Evolutionary conservation across 352 stramenopile genomes (phyloP).

Genomic region (Phytophthora idaei): DNA sequence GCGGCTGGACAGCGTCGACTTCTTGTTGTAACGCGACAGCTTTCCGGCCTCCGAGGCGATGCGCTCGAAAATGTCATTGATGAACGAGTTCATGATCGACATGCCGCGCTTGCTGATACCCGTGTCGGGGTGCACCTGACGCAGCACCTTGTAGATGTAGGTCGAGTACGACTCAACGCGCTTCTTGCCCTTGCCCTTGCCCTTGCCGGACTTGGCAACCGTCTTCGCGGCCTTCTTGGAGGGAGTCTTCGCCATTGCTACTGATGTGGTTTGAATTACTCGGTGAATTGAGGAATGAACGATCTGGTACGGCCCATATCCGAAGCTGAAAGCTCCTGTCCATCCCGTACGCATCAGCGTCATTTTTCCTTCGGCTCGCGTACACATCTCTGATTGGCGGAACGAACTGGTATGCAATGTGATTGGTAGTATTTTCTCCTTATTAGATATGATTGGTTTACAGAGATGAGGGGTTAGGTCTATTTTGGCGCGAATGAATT

Average conservation of each 20-base stretch:
- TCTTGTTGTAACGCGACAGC: slow-evolving; percentile 98
- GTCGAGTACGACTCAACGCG: slow-evolving; percentile 90
- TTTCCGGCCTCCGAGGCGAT: slow-evolving; percentile 96
- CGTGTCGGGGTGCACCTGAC: slow-evolving; percentile 96
- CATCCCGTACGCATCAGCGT: slow-evolving; percentile 18
- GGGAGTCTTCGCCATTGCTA: slow-evolving; percentile 94
- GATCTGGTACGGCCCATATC: neutral
- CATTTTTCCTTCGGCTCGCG: slow-evolving; percentile 26
- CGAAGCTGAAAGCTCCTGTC: neutral
- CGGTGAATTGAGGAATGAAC: slow-evolving; percentile 42
- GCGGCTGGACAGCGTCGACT: slow-evolving; percentile 95
- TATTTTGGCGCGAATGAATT: slow-evolving; percentile 34
- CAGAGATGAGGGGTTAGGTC: slow-evolving; percentile 10
- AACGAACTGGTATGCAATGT: slow-evolving; percentile 3
- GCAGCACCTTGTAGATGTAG: slow-evolving; percentile 94
- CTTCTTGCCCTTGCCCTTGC: slow-evolving; percentile 89
- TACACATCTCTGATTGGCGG: slow-evolving; percentile 22
- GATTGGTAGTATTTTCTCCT: slow-evolving; percentile 16
- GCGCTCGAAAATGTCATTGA: slow-evolving; percentile 99
- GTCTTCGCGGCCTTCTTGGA: slow-evolving; percentile 93
- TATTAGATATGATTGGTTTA: slow-evolving; percentile 12
- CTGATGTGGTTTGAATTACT: slow-evolving; percentile 37
- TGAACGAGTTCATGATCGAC: slow-evolving; percentile 99
- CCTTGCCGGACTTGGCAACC: slow-evolving; percentile 75
- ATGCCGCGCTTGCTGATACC: slow-evolving; percentile 98